These are phyloP conservation scores for Diaporthe velutina DNA, from an alignment of 2,329 filamentous ascomycete genomes.

Conservation along the genomic window DNA sequence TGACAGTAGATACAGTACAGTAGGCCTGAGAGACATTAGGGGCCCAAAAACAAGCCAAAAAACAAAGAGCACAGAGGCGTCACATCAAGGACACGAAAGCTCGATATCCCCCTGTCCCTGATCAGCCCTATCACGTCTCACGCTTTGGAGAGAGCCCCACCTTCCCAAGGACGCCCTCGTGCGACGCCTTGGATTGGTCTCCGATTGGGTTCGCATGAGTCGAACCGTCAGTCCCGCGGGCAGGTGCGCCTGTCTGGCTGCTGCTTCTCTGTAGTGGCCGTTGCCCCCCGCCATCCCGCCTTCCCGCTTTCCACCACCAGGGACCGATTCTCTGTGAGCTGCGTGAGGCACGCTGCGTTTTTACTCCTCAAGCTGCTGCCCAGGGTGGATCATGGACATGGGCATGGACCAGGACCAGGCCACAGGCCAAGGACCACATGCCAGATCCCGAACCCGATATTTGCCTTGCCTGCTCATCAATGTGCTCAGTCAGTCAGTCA, in stretches of 20 bases:
- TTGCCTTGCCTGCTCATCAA: background rate
- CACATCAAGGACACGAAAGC: background rate
- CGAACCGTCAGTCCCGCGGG: background rate
- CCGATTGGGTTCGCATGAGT: constrained; percentile 17
- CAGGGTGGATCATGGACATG: background rate
- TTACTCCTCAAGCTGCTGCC: background rate
- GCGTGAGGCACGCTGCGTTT: background rate
- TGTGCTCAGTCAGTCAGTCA: background rate
- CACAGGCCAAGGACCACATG: background rate
- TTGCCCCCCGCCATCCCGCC: background rate
- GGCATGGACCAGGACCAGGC: constrained; percentile 5
- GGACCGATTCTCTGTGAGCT: background rate
- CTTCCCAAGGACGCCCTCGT: constrained; percentile 7
- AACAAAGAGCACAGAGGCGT: background rate
- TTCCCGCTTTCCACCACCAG: background rate
- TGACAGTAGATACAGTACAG: too few species aligned
- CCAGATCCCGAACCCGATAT: constrained; percentile 16
- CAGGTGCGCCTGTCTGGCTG: background rate
- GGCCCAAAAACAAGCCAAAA: background rate
- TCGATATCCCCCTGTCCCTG: background rate
- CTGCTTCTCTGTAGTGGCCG: background rate
- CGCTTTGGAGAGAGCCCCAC: background rate
- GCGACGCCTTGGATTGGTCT: constrained; percentile 6
- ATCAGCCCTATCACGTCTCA: constrained; percentile 29
- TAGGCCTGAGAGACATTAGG: background rate